These are phyloP conservation scores for Umbelopsis sp. DNA, from an alignment of 192 early-diverging fungal genomes.

Conservation along the genomic window DNA sequence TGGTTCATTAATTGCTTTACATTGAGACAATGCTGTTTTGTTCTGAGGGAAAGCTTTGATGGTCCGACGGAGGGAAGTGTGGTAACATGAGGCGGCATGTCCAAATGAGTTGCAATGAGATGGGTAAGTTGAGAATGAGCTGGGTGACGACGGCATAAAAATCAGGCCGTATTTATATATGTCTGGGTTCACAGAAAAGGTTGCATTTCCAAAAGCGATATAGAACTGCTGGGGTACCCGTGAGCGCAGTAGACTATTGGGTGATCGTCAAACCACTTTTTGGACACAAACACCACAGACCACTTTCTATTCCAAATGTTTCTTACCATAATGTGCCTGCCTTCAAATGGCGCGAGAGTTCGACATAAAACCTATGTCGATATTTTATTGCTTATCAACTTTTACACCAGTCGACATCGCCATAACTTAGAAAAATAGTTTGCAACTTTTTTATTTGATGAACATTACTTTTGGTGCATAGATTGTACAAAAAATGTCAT, in stretches of 20 bases:
- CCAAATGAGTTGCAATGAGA: not conserved
- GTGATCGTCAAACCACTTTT: conserved; percentile 2
- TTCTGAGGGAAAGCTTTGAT: conserved; percentile 21
- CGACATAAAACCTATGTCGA: too few relatives aligned
- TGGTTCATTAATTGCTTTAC: conserved; percentile 29
- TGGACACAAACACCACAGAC: conserved; percentile 4
- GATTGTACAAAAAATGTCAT: not conserved
- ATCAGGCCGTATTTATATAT: too few relatives aligned
- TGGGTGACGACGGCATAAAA: not conserved
- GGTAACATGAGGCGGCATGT: conserved; percentile 13
- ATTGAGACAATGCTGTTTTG: conserved; percentile 41
- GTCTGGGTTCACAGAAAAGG: too few relatives aligned
- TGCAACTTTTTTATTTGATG: too few relatives aligned
- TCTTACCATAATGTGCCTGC: too few relatives aligned
- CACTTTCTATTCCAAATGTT: not conserved
- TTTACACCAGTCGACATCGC: too few relatives aligned
- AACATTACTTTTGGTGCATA: too few relatives aligned
- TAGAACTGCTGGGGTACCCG: not conserved
- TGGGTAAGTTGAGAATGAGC: conserved; percentile 13
- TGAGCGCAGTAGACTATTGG: not conserved
- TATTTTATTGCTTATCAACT: too few relatives aligned
- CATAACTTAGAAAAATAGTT: too few relatives aligned
- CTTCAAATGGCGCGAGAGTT: too few relatives aligned
- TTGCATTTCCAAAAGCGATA: not conserved
- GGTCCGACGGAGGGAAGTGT: conserved; percentile 7